A percentile compares a stretch with the other conserved stretches of the same genome.
These are phyloP conservation scores for Hebeloma cylindrosporum DNA, from an alignment of 768 basidiomycete species.

Conservation along the genomic window DNA sequence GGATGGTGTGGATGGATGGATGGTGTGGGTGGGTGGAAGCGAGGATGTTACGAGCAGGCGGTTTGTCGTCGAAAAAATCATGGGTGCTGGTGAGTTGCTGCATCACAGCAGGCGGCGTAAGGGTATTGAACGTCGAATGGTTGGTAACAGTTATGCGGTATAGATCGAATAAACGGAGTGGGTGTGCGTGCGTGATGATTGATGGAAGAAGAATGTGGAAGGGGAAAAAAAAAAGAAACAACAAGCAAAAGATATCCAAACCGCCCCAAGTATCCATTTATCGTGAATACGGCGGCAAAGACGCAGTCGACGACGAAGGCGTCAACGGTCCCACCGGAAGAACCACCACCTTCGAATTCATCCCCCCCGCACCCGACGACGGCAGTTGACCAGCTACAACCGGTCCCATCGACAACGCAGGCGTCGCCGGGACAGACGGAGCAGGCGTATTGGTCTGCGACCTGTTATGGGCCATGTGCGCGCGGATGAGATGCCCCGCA, in stretches of 20 bases:
- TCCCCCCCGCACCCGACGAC: constrained; percentile 2
- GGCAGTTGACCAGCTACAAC: constrained; percentile 7
- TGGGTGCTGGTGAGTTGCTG: no score
- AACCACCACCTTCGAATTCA: background rate
- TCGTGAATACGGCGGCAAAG: constrained; percentile 19
- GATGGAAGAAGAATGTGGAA: background rate
- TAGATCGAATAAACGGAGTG: no score
- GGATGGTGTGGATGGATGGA: no score
- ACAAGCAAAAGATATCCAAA: background rate
- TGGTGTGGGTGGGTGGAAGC: no score
- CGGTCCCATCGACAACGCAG: constrained; percentile 30
- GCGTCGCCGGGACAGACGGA: constrained; percentile 59
- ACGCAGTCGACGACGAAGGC: constrained; percentile 18
- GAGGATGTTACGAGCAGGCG: no score
- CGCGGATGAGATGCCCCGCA: constrained; percentile 91
- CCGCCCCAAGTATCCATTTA: constrained; percentile 9
- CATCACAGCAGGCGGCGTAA: no score
- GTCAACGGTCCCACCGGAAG: constrained; percentile 11
- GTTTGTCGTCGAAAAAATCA: no score
- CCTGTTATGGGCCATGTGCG: constrained; percentile 91
- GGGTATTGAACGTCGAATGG: no score
- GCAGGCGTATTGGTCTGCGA: constrained; percentile 79
- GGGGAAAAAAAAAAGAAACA: background rate
- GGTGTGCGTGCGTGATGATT: no score
- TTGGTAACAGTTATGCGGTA: no score